phyloP scores from a whole-genome alignment of 495 filamentous ascomycete genomes.

The Schizothecium vesticola region DNA sequence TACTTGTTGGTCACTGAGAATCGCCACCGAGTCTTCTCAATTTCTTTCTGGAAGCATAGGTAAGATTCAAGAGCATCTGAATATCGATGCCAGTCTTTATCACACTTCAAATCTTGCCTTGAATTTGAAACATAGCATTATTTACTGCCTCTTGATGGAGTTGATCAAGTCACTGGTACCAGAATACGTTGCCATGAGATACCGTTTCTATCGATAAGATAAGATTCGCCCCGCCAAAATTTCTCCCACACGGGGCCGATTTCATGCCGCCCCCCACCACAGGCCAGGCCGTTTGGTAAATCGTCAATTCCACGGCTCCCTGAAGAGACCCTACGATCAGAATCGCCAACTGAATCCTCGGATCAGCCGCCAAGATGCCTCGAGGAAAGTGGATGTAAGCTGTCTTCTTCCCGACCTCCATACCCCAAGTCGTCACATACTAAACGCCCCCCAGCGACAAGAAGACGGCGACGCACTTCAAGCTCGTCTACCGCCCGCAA shows the following conservation, averaged over 20 bases:
- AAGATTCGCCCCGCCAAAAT: constrained; percentile 43
- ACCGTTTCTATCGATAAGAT: constrained; percentile 26
- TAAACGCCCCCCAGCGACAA: constrained; percentile 62
- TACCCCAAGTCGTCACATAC: not conserved
- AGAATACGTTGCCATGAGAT: not conserved
- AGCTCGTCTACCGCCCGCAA: constrained; percentile 91
- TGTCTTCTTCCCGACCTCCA: not conserved
- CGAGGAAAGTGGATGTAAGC: constrained; percentile 87
- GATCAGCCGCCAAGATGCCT: constrained; percentile 55
- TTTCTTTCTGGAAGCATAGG: not conserved
- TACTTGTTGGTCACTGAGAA: not conserved
- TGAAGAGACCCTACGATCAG: not conserved
- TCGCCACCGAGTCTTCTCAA: not conserved
- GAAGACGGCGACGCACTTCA: constrained; percentile 86
- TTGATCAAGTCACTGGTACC: not conserved
- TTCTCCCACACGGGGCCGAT: constrained; percentile 26
- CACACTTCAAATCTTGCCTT: not conserved
- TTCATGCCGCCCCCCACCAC: not conserved
- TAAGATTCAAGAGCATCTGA: not conserved
- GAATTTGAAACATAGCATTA: not conserved
- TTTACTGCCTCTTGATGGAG: not conserved
- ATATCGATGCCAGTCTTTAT: not conserved
- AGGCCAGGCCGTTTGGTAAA: not conserved
- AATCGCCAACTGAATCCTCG: not conserved
- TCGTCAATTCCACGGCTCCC: not conserved